Base-by-base conservation (phyloP, 2,329 filamentous ascomycete genomes). In the Cladosporium sp. region DNA sequence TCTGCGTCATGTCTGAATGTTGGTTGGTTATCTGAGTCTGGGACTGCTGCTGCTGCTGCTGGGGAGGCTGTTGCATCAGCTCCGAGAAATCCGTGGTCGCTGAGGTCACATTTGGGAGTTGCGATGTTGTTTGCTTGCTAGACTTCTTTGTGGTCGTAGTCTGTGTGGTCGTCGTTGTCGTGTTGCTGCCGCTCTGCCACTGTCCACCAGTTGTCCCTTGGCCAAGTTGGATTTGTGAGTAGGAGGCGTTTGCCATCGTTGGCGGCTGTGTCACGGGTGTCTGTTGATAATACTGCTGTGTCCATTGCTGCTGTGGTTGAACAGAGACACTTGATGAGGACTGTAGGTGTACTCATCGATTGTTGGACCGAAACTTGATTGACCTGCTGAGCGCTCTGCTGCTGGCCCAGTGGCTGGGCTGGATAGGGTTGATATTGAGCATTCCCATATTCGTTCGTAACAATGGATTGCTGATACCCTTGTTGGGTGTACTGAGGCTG, bases 121-220 rank as follows among this genome's bases (percentile, higher is more conserved):
- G 24, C 3, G 42, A 18, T 29, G 44, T 12, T 9, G 13, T 37
- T 12, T 32, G 22, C 11, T 38, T 39, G 13, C 8, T 18, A n/a
- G 41, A 51, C 8, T 27, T 49, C 17, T 32, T 49, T 3, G 44
- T 53, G 6, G 51, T 50, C 7, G 51, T 48, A 4, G 50, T 45
- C n/a, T 19, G 47, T 2, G 34, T 51, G 2, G 34, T 52, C 11
- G 50, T 47, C 2, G 43, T 52, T 12, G 50, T 36, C 12, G 43
- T 40, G 20, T 19, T 47, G 20, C 29, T 43, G 6, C 17, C 12
- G 27, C 27, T 38, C 30, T 38, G 30, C 47, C 30, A 37, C 17
- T 20, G 34, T 18, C 22, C 2, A 41, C 11, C 38, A 9, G 49
- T 20, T 13, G 19, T 30, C 12, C 13, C 32, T 9, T 44, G 36